Conservation (phyloP, 352 stramenopile genomes). For the Phytopythium boreale region DNA sequence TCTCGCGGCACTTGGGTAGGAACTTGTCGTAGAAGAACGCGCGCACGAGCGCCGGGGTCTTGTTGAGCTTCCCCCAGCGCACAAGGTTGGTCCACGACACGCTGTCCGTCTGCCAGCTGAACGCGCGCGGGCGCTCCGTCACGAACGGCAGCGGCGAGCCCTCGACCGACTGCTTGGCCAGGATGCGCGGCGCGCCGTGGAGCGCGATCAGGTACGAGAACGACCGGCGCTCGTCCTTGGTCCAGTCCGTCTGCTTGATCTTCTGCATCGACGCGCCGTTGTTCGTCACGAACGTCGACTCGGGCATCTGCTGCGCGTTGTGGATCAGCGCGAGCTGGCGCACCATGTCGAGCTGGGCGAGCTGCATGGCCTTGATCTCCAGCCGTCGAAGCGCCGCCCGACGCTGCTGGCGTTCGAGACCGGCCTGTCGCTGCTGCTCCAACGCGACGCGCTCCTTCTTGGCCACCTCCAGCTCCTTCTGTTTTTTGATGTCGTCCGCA, state of each 20-base stretch:
- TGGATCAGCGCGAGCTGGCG: conserved; percentile 59
- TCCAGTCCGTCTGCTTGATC: conserved; percentile 82
- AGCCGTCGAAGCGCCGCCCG: conserved; percentile 59
- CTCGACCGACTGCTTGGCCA: conserved; percentile 56
- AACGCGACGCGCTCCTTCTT: conserved; percentile 70
- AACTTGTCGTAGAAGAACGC: conserved; percentile 77
- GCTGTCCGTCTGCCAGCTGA: conserved; percentile 76
- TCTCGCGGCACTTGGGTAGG: conserved; percentile 67
- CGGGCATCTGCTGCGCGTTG: conserved; percentile 68
- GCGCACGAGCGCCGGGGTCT: conserved; percentile 56
- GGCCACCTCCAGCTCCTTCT: conserved; percentile 72
- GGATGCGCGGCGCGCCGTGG: conserved; percentile 71
- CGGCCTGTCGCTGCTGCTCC: conserved; percentile 72
- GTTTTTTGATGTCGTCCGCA: conserved; percentile 78
- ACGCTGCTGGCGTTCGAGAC: conserved; percentile 69
- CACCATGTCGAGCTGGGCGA: conserved; percentile 78
- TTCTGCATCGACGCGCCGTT: conserved; percentile 43
- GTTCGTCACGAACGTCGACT: conserved; percentile 17
- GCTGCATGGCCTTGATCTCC: conserved; percentile 82
- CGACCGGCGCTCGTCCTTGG: conserved; percentile 77
- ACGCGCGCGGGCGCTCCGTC: conserved; percentile 34
- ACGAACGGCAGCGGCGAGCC: conserved; percentile 28
- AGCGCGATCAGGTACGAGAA: conserved; percentile 79
- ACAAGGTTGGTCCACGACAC: conserved; percentile 84
- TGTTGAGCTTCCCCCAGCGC: conserved; percentile 81